Percentiles rank a stretch among this genome's conserved stretches.
Conservation (phyloP, 139 green algal species). For the Medakamo hakoo region DNA sequence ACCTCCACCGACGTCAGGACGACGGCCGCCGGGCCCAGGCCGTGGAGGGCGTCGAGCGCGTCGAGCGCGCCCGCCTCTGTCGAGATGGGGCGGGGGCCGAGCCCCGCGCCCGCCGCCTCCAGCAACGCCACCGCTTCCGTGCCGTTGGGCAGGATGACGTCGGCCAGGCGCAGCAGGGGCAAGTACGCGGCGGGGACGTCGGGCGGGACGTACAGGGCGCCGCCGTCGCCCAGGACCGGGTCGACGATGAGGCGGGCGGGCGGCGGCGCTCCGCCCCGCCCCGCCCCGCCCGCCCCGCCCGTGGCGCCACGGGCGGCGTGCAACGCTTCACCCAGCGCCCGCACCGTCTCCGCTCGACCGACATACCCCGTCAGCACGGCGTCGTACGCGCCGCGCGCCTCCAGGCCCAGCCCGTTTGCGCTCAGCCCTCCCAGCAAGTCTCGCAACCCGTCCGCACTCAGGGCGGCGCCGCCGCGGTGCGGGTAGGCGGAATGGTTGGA, state of each 20-base stretch:
- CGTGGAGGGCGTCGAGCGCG: not conserved
- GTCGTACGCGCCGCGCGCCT: conserved; percentile 52
- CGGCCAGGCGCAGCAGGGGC: not conserved
- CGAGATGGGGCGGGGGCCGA: not conserved
- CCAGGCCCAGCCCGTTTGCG: conserved; percentile 62
- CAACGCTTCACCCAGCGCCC: not conserved
- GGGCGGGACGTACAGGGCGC: not conserved
- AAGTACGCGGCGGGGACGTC: not conserved
- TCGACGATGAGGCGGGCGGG: not conserved
- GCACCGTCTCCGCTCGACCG: not conserved
- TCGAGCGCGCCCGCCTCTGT: no score
- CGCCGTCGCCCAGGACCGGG: not conserved
- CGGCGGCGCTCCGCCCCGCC: no score
- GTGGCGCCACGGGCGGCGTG: not conserved
- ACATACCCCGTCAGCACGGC: conserved; percentile 72
- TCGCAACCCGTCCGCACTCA: conserved; percentile 51
- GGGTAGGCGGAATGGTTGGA: conserved; percentile 50
- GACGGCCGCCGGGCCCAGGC: not conserved
- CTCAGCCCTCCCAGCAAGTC: conserved; percentile 60
- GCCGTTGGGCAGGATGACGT: not conserved
- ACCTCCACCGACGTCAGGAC: not conserved
- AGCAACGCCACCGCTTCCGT: not conserved
- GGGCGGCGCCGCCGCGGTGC: conserved; percentile 36
- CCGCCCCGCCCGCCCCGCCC: no score
- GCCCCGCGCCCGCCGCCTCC: no score